These are phyloP conservation scores for Candida tropicalis DNA, from an alignment of 1,139 yeast genomes.

Conservation along the genomic window DNA sequence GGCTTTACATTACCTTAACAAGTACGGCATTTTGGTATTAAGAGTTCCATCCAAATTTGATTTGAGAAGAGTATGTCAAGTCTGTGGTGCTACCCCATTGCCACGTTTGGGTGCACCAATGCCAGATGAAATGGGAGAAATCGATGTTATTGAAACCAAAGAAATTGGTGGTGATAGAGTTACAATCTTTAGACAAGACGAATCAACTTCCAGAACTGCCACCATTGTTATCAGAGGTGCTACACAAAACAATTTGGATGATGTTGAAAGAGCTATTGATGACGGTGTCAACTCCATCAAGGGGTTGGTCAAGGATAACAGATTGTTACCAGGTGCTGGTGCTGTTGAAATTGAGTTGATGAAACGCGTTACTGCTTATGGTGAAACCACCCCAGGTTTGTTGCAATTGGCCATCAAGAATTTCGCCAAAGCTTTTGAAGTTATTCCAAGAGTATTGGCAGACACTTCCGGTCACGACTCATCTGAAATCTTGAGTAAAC, in stretches of 20 bases:
- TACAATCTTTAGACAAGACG: slow-evolving; percentile 85
- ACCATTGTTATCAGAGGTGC: slow-evolving; percentile 96
- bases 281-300: slow-evolving; percentile 95
- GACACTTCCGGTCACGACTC: slow-evolving; percentile 95
- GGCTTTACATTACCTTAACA: slow-evolving; percentile 89
- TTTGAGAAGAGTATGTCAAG: slow-evolving; percentile 89
- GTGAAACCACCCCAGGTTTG: slow-evolving; percentile 93
- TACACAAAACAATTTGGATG: slow-evolving; percentile 92
- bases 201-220: slow-evolving; percentile 73
- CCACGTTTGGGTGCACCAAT: slow-evolving; percentile 95
- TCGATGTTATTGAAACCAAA: slow-evolving; percentile 85
- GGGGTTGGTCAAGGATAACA: slow-evolving; percentile 77
- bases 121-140: slow-evolving; percentile 89
- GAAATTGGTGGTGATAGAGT: slow-evolving; percentile 99
- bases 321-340: slow-evolving; percentile 95
- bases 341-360: slow-evolving; percentile 93
- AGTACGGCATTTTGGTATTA: slow-evolving; percentile 80
- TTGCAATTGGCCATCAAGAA: slow-evolving; percentile 92
- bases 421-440: slow-evolving; percentile 93
- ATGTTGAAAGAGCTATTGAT: slow-evolving; percentile 94
- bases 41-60: slow-evolving; percentile 94
- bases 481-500: slow-evolving; percentile 80
- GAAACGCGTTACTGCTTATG: slow-evolving; percentile 74
- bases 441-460: slow-evolving; percentile 87
- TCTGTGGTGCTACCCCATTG: slow-evolving; percentile 96